Conservation (phyloP, 495 filamentous ascomycete species). For the Hypoxylon rickii region DNA sequence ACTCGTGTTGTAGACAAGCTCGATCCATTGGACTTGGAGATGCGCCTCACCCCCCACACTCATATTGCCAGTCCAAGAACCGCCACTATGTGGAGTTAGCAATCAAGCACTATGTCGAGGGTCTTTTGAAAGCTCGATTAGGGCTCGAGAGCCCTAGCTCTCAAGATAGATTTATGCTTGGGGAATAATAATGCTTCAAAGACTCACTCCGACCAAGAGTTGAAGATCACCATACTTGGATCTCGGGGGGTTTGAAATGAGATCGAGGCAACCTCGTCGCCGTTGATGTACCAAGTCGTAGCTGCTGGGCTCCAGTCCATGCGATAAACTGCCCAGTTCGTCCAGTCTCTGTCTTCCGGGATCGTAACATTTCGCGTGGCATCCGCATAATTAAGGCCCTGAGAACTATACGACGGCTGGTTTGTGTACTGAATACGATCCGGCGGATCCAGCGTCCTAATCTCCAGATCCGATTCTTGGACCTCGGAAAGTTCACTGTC, state of each 20-base stretch:
- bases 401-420: constrained; percentile 59
- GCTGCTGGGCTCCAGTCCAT: constrained; percentile 68
- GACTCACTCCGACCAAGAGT: constrained; percentile 70
- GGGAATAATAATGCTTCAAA: not conserved
- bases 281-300: constrained; percentile 73
- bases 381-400: constrained; percentile 51
- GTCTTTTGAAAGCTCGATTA: not conserved
- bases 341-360: constrained; percentile 58
- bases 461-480: constrained; percentile 79
- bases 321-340: constrained; percentile 70
- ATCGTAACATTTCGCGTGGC: constrained; percentile 54
- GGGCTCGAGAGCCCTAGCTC: not conserved
- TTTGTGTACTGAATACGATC: constrained; percentile 72
- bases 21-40: constrained; percentile 75
- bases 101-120: not conserved
- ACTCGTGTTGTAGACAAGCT: constrained; percentile 69
- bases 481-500: constrained; percentile 44
- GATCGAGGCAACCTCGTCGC: constrained; percentile 58
- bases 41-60: constrained; percentile 58
- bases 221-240: constrained; percentile 65
- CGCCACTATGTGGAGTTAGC: constrained; percentile 48
- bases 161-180: not conserved
- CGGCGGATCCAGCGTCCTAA: constrained; percentile 63
- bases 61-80: constrained; percentile 76
- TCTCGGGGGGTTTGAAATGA: constrained; percentile 65